Evolutionary conservation across 768 basidiomycete species (phyloP).

Genomic region (Podaxis sp.): DNA sequence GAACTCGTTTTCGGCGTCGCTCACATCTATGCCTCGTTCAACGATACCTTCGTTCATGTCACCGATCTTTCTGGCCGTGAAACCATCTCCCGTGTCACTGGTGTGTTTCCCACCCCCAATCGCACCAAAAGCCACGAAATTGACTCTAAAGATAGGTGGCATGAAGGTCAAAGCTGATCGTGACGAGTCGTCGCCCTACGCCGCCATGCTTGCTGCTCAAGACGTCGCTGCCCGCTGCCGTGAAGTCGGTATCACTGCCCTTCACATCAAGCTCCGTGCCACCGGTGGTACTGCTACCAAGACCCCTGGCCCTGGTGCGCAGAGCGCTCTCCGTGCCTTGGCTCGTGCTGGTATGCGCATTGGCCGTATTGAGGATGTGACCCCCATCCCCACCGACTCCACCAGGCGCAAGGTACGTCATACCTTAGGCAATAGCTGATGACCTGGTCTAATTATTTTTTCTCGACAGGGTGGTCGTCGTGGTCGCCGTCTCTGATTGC

Average conservation of each 20-base stretch:
- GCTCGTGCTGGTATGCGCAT: constrained; percentile 99
- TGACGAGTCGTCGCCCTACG: constrained; percentile 97
- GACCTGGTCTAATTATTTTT: background rate
- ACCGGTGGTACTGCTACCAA: constrained; percentile 99
- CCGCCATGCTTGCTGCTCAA: constrained; percentile 98
- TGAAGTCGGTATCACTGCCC: constrained; percentile 97
- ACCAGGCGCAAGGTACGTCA: constrained; percentile 89
- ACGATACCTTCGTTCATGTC: constrained; percentile 99
- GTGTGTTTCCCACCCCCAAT: constrained; percentile 40
- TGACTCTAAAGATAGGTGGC: constrained; percentile 56
- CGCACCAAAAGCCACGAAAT: background rate
- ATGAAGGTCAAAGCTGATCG: constrained; percentile 99
- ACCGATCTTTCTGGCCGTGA: constrained; percentile 99
- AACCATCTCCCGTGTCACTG: constrained; percentile 98
- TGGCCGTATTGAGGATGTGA: constrained; percentile 97
- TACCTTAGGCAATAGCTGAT: background rate
- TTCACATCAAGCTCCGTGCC: constrained; percentile 98
- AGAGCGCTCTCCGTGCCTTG: constrained; percentile 95
- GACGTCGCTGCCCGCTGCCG: constrained; percentile 96
- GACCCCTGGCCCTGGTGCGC: constrained; percentile 98
- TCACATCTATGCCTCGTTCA: constrained; percentile 99
- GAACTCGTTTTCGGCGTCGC: constrained; percentile 98
- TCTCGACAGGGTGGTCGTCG: constrained; percentile 88
- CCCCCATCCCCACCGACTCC: constrained; percentile 95
- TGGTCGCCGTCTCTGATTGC: constrained; percentile 86